Evolutionary conservation across 78 protist species (phyloP).

Genomic region (Dictyostelium purpureum): DNA sequence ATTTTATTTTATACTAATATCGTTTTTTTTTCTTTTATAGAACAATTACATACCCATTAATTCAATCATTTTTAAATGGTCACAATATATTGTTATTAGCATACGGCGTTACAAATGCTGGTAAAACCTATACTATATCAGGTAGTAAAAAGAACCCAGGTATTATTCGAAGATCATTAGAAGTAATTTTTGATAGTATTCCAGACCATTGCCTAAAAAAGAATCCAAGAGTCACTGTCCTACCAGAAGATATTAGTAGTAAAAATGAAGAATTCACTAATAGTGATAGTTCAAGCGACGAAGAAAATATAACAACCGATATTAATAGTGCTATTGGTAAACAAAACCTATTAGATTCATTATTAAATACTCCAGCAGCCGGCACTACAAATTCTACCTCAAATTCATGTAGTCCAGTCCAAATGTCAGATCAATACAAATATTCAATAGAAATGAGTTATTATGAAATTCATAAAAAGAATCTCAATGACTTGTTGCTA

Average conservation of each 20-base stretch:
- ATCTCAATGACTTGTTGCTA: conserved; percentile 82
- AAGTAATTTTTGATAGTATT: conserved; percentile 61
- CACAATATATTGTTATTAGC: conserved; percentile 84
- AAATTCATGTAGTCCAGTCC: not conserved
- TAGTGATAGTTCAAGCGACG: not conserved
- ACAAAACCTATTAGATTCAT: not conserved
- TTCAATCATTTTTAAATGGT: conserved; percentile 82
- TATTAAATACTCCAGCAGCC: not conserved
- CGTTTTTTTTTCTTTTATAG: not conserved
- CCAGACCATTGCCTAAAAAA: conserved; percentile 36
- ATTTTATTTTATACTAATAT: not conserved
- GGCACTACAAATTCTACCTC: not conserved
- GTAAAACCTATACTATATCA: conserved; percentile 91
- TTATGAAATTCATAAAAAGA: conserved; percentile 89
- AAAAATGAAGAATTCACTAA: conserved; percentile 12
- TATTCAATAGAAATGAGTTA: conserved; percentile 73
- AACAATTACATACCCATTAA: conserved; percentile 32
- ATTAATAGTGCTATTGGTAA: not conserved
- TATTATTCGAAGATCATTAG: conserved; percentile 86
- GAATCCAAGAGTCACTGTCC: not conserved
- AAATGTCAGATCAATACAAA: conserved; percentile 9
- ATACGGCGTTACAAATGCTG: conserved; percentile 91
- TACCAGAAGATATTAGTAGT: not conserved
- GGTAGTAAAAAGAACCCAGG: conserved; percentile 85
- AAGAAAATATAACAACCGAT: not conserved